These are phyloP conservation scores for Waitea zeae DNA, from an alignment of 1,284 basidiomycete species.

Conservation along the genomic window DNA sequence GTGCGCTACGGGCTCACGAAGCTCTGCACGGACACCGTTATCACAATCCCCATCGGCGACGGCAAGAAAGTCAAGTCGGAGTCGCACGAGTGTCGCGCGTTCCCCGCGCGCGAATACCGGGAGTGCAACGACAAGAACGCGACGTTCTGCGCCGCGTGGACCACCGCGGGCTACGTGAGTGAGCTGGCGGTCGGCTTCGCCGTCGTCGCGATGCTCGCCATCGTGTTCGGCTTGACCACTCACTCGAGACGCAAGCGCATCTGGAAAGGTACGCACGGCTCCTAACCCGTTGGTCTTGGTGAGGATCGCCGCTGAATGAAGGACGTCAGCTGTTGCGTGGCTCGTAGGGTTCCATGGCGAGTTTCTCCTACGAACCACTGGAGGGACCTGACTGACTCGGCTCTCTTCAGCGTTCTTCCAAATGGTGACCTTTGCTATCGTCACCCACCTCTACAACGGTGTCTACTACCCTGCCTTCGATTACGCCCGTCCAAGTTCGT, in stretches of 20 bases:
- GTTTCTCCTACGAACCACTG: constrained; percentile 7
- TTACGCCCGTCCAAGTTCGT: constrained; percentile 39
- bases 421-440: constrained; percentile 39
- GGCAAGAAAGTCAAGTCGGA: constrained; percentile 22
- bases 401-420: constrained; percentile 33
- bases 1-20: constrained; percentile 39
- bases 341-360: constrained; percentile 36
- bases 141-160: constrained; percentile 49
- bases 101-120: constrained; percentile 43
- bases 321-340: neutral
- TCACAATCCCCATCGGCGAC: constrained; percentile 29
- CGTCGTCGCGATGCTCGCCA: constrained; percentile 32
- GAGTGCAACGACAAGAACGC: constrained; percentile 43
- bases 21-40: constrained; percentile 34
- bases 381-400: constrained; percentile 1
- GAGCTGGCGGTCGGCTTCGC: constrained; percentile 49
- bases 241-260: constrained; percentile 53
- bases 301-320: too few species aligned
- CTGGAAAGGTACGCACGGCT: constrained; percentile 57
- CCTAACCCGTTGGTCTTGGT: constrained; percentile 46
- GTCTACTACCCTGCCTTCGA: constrained; percentile 32
- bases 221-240: constrained; percentile 53
- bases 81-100: constrained; percentile 42
- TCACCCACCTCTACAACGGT: constrained; percentile 41
- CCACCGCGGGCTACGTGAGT: constrained; percentile 44